A percentile compares a stretch with the other conserved stretches of the same genome.
phyloP scores from a whole-genome alignment of 768 basidiomycete species.

The Cystobasidium ongulense region DNA sequence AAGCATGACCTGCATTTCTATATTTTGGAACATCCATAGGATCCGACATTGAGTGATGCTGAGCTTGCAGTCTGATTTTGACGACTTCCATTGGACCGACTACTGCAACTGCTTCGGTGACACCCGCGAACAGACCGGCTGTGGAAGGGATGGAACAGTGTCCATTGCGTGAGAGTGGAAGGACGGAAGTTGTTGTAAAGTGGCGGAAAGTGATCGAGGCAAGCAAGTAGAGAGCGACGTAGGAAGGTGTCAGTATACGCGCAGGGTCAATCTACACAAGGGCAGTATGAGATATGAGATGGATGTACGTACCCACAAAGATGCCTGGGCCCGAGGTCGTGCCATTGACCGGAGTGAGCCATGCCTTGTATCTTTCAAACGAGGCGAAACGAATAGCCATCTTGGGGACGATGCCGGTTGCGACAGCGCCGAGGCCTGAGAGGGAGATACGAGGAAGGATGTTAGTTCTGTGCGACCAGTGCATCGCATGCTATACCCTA shows the following conservation, averaged over 20 bases:
- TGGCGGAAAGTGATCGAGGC: not conserved
- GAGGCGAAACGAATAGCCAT: constrained; percentile 99
- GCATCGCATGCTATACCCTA: too few species aligned
- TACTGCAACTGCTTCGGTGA: constrained; percentile 86
- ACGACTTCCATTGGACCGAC: constrained; percentile 99
- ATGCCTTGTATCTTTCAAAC: constrained; percentile 87
- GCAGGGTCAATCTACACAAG: too few species aligned
- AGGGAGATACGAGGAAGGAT: not conserved
- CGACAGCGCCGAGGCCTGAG: constrained; percentile 69
- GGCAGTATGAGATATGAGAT: not conserved
- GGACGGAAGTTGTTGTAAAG: not conserved
- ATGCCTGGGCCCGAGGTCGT: constrained; percentile 69
- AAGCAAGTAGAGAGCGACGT: not conserved
- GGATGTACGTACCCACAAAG: constrained; percentile 70
- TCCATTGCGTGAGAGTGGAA: not conserved
- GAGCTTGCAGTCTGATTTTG: constrained; percentile 95
- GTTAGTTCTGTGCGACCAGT: too few species aligned
- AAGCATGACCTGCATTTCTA: constrained; percentile 91
- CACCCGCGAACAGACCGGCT: constrained; percentile 92
- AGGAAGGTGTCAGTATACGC: too few species aligned
- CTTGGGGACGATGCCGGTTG: constrained; percentile 95
- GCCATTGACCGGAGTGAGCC: constrained; percentile 66
- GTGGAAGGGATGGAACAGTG: not conserved
- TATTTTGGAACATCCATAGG: constrained; percentile 88
- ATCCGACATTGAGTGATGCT: constrained; percentile 92